Base-by-base conservation (phyloP, 371 early-diverging fungal species). In the Circinella minor region DNA sequence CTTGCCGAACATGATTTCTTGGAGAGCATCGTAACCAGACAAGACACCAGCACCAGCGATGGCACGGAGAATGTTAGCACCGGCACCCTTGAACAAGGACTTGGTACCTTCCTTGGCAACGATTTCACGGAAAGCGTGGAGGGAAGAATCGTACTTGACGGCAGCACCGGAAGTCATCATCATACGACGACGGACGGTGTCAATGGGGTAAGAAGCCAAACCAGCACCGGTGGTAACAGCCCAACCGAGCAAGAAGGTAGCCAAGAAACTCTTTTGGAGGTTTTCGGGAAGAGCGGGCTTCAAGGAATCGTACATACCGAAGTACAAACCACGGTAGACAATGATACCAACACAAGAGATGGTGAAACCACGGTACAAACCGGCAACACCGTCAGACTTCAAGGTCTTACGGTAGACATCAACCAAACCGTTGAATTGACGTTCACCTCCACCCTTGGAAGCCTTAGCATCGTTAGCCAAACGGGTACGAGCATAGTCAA, bases 151-250 rank as follows among this genome's bases (percentile, higher is more conserved):
- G 88, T 95, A 94, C 81, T 90, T 88, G 83, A 90, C 86, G 68
- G 91, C 90, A 72, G 88, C 85, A 76, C 91, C 92, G 71, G 92
- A 90, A 54, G 91, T 89, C 92, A 93, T 90, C 92, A 92, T 91
- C 91, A 95, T 91, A 78, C 95, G 90, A 85, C 95, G 88, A 82
- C 95, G 92, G 81, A 94, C 85, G 68, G 95, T 95, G 85, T 95
- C 95, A 72, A 95, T 91, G 79, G 95, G 96, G 87, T 95, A 95
- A 61, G 89, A 86, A 69, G 87, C 90, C 71, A 91, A 75, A 81
- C 90, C 87, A 57, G 92, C 90, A 77, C 86, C 79, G 75, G 86
- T 94, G 81, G 91, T 91, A 69, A 91, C 88, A 78, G 85, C 88
- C 83, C 89, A 92, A 55, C 89, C 91, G 48, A 92, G 85, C 68